Evolutionary conservation across 768 basidiomycete species (phyloP).

Genomic region (Lactifluus echinatus): DNA sequence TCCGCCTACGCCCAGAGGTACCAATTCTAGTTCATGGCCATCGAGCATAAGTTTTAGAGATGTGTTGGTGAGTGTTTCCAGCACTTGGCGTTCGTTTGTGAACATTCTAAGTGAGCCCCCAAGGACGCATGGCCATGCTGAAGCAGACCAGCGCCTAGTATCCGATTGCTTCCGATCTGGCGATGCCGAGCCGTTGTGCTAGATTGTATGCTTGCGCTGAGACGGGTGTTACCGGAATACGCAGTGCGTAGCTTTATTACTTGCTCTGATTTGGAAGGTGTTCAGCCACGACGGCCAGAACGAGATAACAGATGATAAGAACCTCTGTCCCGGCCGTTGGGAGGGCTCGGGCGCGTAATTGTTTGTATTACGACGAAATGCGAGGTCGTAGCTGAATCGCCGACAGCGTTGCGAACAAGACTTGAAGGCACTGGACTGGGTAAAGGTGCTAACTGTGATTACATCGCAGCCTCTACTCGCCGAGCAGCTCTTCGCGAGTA

Average conservation of each 20-base stretch:
- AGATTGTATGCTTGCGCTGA: not conserved
- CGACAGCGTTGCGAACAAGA: not conserved
- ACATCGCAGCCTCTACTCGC: no score
- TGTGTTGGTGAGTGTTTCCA: not conserved
- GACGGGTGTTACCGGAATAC: not conserved
- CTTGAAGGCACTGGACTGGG: not conserved
- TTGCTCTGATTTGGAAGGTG: constrained; percentile 9
- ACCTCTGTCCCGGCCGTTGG: not conserved
- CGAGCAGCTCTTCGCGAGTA: not conserved
- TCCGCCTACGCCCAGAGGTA: not conserved
- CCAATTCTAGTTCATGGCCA: not conserved
- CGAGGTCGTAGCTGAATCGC: not conserved
- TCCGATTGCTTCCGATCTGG: not conserved
- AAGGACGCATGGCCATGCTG: not conserved
- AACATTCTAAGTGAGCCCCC: not conserved
- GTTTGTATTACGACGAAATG: not conserved
- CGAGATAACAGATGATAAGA: constrained; percentile 9
- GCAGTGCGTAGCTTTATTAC: constrained; percentile 1
- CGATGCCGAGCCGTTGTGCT: not conserved
- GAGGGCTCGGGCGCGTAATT: not conserved
- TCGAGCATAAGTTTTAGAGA: not conserved
- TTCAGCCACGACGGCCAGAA: not conserved
- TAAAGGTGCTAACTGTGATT: not conserved
- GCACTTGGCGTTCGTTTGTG: not conserved
- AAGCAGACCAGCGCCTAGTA: not conserved